Conservation (phyloP, 495 filamentous ascomycete species). For the Lepraria neglecta region DNA sequence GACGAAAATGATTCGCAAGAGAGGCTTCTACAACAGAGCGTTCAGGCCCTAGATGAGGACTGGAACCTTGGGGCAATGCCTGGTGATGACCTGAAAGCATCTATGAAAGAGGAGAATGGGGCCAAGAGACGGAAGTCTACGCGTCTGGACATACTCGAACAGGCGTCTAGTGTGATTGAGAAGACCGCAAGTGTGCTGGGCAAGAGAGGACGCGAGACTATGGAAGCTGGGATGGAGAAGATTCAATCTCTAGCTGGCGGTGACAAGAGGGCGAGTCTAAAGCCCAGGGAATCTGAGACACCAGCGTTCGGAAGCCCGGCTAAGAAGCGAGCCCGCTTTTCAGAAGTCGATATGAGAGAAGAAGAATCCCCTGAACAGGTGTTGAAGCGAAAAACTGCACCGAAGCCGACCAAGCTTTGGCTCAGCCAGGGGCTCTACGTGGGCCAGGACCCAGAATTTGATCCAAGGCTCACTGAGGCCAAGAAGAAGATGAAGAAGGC, state of each 20-base stretch:
- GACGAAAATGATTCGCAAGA: constrained; percentile 35
- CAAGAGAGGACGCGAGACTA: constrained; percentile 46
- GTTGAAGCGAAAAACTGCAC: constrained; percentile 32
- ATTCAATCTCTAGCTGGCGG: constrained; percentile 28
- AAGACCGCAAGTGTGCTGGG: constrained; percentile 46
- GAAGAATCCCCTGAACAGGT: constrained; percentile 30
- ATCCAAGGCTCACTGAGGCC: constrained; percentile 56
- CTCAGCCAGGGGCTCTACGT: constrained; percentile 78
- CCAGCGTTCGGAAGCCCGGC: constrained; percentile 32
- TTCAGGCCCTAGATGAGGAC: constrained; percentile 42
- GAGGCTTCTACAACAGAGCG: constrained; percentile 40
- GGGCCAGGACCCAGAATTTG: constrained; percentile 65
- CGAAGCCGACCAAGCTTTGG: constrained; percentile 61
- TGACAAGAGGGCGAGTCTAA: constrained; percentile 37
- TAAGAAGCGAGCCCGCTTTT: constrained; percentile 46
- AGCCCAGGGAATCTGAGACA: constrained; percentile 36
- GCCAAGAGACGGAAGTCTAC: constrained; percentile 35
- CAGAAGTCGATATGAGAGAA: constrained; percentile 42
- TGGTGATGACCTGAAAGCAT: constrained; percentile 33
- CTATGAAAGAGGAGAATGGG: constrained; percentile 26
- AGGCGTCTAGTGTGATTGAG: constrained; percentile 41
- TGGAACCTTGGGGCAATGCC: constrained; percentile 35
- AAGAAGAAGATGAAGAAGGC: constrained; percentile 52
- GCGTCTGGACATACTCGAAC: constrained; percentile 40
- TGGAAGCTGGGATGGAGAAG: constrained; percentile 40